Evolutionary conservation across 148 eudicot genomes (phyloP).

Genomic region (Chenopodium quinoa): DNA sequence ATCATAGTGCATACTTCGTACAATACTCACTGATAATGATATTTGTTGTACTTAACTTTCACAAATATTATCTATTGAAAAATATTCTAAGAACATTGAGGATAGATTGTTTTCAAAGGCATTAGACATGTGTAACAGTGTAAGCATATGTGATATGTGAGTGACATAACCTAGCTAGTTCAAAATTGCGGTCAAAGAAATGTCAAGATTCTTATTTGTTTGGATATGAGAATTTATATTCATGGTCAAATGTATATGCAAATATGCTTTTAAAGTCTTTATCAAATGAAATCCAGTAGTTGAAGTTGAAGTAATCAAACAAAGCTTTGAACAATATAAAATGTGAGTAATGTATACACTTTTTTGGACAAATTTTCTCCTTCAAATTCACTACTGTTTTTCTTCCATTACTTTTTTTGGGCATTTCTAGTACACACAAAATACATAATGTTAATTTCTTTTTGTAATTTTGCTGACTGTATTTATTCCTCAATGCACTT

Average conservation of each 20-base stretch:
- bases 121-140: background rate
- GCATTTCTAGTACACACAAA: background rate
- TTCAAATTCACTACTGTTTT: constrained; percentile 15
- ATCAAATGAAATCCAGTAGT: constrained; percentile 9
- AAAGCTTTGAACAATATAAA: constrained; percentile 10
- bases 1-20: too few relatives aligned
- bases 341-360: constrained; percentile 23
- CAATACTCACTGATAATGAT: too few relatives aligned
- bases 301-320: constrained; percentile 10
- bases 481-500: constrained; percentile 12
- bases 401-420: constrained; percentile 7
- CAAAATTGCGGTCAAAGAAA: constrained; percentile 12
- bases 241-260: constrained; percentile 3
- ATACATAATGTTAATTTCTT: constrained; percentile 13
- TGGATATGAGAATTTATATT: background rate
- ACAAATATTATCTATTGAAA: too few relatives aligned
- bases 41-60: too few relatives aligned
- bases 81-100: background rate
- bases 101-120: background rate
- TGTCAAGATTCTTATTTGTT: constrained; percentile 12
- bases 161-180: background rate
- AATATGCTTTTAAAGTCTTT: constrained; percentile 1
- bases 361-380: constrained; percentile 25
- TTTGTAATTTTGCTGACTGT: constrained; percentile 27
- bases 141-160: background rate